phyloP scores from a whole-genome alignment of 768 basidiomycete genomes.

The Dictyophora rubrovolvata region DNA sequence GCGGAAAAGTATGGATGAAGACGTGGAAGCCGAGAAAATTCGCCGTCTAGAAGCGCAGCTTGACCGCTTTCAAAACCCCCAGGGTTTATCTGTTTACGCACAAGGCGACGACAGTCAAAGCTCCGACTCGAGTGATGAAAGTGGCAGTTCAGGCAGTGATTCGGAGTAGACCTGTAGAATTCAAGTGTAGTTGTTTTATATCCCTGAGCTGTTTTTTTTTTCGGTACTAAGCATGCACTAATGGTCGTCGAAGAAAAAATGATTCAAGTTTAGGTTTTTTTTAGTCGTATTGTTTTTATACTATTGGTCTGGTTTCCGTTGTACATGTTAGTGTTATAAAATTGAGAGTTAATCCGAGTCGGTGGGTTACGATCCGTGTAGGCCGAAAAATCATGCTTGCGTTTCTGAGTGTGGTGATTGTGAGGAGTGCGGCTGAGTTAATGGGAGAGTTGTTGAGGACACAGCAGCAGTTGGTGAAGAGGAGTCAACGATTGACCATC shows the following conservation, averaged over 20 bases:
- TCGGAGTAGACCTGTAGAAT: slow-evolving; percentile 44
- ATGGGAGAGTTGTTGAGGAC: slow-evolving; percentile 3
- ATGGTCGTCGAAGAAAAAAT: too few relatives aligned
- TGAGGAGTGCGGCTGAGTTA: slow-evolving; percentile 7
- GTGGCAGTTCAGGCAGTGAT: slow-evolving; percentile 73
- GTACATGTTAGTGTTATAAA: slow-evolving; percentile 24
- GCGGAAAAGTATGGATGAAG: slow-evolving; percentile 95
- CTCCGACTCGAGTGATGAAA: slow-evolving; percentile 36
- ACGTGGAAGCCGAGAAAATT: slow-evolving; percentile 93
- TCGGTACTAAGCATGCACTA: background rate
- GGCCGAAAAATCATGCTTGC: slow-evolving; percentile 62
- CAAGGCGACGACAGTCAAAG: slow-evolving; percentile 56
- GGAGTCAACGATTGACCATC: slow-evolving; percentile 6
- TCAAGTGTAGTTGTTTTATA: slow-evolving; percentile 16
- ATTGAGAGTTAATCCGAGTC: background rate
- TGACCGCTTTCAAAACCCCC: slow-evolving; percentile 49
- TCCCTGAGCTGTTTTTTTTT: slow-evolving; percentile 6
- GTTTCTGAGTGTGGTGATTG: slow-evolving; percentile 33
- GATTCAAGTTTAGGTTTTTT: too few relatives aligned
- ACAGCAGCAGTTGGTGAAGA: slow-evolving; percentile 13
- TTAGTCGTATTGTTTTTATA: too few relatives aligned
- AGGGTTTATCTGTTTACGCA: slow-evolving; percentile 27
- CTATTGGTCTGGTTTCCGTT: slow-evolving; percentile 16
- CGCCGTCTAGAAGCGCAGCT: slow-evolving; percentile 82
- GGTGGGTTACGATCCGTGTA: background rate